Evolutionary conservation across 2,329 filamentous ascomycete genomes (phyloP), one percentile per base, ranked within the genome.

Genomic region (Ophiostoma perfectum): DNA sequence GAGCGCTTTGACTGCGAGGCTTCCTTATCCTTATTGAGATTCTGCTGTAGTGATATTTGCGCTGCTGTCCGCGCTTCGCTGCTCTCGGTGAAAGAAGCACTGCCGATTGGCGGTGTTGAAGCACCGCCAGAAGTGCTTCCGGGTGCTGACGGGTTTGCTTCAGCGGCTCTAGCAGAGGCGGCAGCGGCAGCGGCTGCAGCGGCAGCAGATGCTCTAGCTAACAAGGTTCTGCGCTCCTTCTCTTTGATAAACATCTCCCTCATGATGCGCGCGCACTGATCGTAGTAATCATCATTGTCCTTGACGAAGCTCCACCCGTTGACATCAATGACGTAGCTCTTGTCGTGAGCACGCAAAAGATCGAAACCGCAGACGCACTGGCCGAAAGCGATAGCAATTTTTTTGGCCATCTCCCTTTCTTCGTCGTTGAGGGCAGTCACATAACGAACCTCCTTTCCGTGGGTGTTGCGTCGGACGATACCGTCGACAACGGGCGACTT

Each of bases 291-390:
- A 71, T 97, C 94, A 74, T 99, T 99, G 77, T 99, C 96, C 78
- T 99, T 99, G 77, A 99, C 95, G 75, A 99, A 99, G 76, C 94
- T 98, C 96, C 96, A 99, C 12, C 95, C 95, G 77, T 99, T 99
- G 74, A 99, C 95, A 75, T 99, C 95, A 73, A 99, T 99, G 65
- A 99, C 95, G 78, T 92, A 99, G 77, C 94, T 98, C 77, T 92
- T 92, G 16, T 93, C 92, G 65, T 88, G 89, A 12, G 93, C 92
- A 41, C 96, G 89, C 68, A 99, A 82, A 70, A 99, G 83, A 77
- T 99, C 95, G 75, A 99, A 99, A 0, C 95, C 95, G 76, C 95
- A 99, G 2, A 99, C 93, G 67, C 92, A 85, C 78, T 99, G 95
- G 0, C 94, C 95, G 78, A 99, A 99, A 0, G 92, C 90, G 62